A percentile compares a stretch with the other conserved stretches of the same genome.
These are phyloP conservation scores for Dendrothele bispora DNA, from an alignment of 768 basidiomycete genomes.

Conservation along the genomic window DNA sequence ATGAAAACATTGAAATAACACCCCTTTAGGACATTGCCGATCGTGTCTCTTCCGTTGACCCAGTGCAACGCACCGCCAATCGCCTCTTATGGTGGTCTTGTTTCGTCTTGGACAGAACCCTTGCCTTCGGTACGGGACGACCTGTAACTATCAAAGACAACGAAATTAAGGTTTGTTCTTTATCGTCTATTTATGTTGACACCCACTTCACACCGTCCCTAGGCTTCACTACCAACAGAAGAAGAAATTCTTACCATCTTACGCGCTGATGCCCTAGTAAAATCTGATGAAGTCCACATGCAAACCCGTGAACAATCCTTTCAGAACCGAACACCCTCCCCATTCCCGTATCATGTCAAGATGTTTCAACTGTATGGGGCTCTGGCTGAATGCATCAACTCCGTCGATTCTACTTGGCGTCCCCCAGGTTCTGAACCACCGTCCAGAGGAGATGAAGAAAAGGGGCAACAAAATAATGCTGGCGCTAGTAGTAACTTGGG, in stretches of 20 bases:
- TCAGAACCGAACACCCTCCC: background rate
- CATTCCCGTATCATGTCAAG: background rate
- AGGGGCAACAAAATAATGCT: background rate
- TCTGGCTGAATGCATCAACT: slow-evolving; percentile 1
- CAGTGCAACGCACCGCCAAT: background rate
- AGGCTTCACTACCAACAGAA: slow-evolving; percentile 3
- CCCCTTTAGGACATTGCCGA: background rate
- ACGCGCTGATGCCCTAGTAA: too few relatives aligned
- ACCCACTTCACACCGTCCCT: background rate
- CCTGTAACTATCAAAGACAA: slow-evolving; percentile 6
- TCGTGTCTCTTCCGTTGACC: background rate
- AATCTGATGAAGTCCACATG: background rate
- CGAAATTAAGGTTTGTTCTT: background rate
- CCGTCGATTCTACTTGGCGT: background rate
- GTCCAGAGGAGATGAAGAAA: background rate
- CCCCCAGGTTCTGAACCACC: background rate
- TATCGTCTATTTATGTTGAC: too few relatives aligned
- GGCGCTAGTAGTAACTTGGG: background rate
- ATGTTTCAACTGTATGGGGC: slow-evolving; percentile 5
- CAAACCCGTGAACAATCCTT: background rate
- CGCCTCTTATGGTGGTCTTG: slow-evolving; percentile 7
- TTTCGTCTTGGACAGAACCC: slow-evolving; percentile 2
- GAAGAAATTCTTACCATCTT: background rate
- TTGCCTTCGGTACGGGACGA: slow-evolving; percentile 3
- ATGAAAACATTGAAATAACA: background rate